Evolutionary conservation across 2,329 filamentous ascomycete genomes (phyloP), one percentile per base, ranked within the genome.

Genomic region (Fusarium torreyae): DNA sequence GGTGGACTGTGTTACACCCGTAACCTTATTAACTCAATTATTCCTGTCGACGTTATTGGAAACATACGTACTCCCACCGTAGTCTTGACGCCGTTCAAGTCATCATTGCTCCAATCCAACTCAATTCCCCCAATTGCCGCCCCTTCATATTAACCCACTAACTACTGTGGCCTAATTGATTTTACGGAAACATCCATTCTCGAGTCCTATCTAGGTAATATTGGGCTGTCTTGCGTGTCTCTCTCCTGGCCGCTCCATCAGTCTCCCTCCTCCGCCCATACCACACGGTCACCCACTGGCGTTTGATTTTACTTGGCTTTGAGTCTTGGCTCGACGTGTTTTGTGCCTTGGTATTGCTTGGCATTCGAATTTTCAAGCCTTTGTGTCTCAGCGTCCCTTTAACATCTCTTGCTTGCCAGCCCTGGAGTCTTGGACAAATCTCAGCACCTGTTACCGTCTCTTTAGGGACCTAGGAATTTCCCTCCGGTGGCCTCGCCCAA

Each of bases 341-440:
- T 44, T 69, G 53, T 43, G 51, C 18, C 66, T 69, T 69, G 66
- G 66, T 70, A 63, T 53, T 55, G 38, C 66, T 69, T 69, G 66
- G 66, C 66, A 56, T 11, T 56, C 39, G 14, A 45, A 33, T 51
- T 63, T 55, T 40, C 44, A 24, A 62, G 62, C 49, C 52, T 54
- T 63, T 46, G 49, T 70, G 63, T 70, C 49, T 70, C 48, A 58
- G 39, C 52, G 51, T 69, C 56, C 66, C 56, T 66, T 63, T 69
- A 40, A 20, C 38, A 54, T 43, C 44, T 67, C 44, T 67, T 28
- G 55, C 38, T 39, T 48, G 50, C 53, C n/a, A 49, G 38, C 49
- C 40, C 39, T 33, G 34, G 24, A 34, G 59, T 48, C 63, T 63
- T 68, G 51, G 52, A 44, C 42, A 53, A 53, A 51, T 64, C 66